Evolutionary conservation across 768 basidiomycete genomes (phyloP), one percentile per base, ranked within the genome.

Genomic region (Rhizopogon vulgaris): DNA sequence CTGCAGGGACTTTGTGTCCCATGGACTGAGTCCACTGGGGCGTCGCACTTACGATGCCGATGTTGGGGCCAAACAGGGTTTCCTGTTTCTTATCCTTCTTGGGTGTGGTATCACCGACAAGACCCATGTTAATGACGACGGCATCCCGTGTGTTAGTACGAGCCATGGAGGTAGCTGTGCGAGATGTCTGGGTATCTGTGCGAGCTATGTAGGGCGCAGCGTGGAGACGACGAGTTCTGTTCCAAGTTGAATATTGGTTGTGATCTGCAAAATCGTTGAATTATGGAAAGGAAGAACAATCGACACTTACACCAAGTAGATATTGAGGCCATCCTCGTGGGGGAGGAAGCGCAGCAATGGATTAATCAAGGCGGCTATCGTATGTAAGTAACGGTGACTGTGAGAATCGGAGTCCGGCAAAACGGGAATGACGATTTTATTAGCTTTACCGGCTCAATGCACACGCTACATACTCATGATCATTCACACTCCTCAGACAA

Each of bases 31-130:
- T 83, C 90, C 90, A 92, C 0, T 79, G 69, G 8, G 90, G 89
- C 1, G 82, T 81, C 49, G 73, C 76, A 62, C 71, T 78, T 41
- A 87, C 79, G 47, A 85, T 77, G 9, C 94, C 94, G 52, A 96
- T 88, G 65, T 86, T 89, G 8, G 94, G 94, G 0, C 94, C 94
- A 68, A 95, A 96, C 41, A 96, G 79, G 0, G 90, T 85, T 54
- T 93, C 89, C 11, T 82, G 80, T 39, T 82, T 80, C 64, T 82
- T 84, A 58, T 79, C 79, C 41, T 82, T 77, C 60, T 76, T 78
- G 49, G 58, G 60, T 1, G 62, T 56, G n/a, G 18, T 0, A 6
- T 39, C 49, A 0, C 59, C 60, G 3, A 50, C 56, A 8, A 43
- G 18, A 36, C 52, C 32, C 57, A 68, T 42, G 57, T 63, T 62